These are phyloP conservation scores for Rozella allomycis DNA, from an alignment of 371 early-diverging fungal species.

Conservation along the genomic window DNA sequence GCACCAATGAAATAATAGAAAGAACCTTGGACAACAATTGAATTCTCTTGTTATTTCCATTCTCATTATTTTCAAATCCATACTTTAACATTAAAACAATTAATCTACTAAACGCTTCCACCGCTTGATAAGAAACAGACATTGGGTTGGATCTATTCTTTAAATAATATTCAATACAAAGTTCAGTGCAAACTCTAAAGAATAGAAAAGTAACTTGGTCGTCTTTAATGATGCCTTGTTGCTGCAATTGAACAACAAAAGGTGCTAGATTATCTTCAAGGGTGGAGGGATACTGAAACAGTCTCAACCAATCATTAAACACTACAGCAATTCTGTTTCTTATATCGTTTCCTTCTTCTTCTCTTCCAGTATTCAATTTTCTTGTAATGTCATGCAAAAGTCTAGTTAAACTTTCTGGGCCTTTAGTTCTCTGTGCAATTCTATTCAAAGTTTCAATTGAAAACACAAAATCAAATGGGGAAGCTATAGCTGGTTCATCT, in stretches of 20 bases:
- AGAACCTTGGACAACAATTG: conserved; percentile 44
- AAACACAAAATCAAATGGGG: conserved; percentile 45
- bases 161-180: conserved; percentile 46
- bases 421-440: conserved; percentile 34
- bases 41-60: conserved; percentile 9
- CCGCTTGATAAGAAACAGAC: conserved; percentile 32
- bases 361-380: conserved; percentile 10
- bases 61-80: conserved; percentile 11
- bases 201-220: conserved; percentile 57
- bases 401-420: conserved; percentile 25
- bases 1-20: conserved; percentile 54
- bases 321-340: conserved; percentile 41
- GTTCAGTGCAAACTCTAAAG: conserved; percentile 66
- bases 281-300: conserved; percentile 57
- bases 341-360: conserved; percentile 19
- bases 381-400: conserved; percentile 6
- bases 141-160: conserved; percentile 23
- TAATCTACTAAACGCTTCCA: conserved; percentile 62
- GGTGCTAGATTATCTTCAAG: conserved; percentile 41
- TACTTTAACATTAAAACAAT: conserved; percentile 44
- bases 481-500: conserved; percentile 35
- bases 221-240: conserved; percentile 47
- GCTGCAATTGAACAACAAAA: conserved; percentile 44
- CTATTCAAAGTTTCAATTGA: conserved; percentile 42
- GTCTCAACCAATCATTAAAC: conserved; percentile 69